Conservation (phyloP, 257 asterid species). For the Scutellaria barbata region DNA sequence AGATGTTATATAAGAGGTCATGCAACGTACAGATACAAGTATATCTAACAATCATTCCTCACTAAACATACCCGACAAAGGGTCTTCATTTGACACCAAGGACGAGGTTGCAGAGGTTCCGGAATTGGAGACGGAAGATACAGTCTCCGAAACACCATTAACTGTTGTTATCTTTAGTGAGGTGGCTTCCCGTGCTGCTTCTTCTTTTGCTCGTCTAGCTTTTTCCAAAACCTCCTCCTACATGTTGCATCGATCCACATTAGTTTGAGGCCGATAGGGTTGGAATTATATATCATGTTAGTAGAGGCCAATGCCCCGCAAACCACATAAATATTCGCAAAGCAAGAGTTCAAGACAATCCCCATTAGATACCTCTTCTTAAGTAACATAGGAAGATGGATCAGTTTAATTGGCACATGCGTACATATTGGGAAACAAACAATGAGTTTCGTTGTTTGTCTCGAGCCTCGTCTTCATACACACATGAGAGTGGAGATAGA, state of each 20-base stretch:
- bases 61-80: slow-evolving; percentile 36
- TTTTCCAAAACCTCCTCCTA: slow-evolving; percentile 89
- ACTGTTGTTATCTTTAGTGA: slow-evolving; percentile 31
- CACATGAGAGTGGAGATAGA: background rate
- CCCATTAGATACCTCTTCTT: background rate
- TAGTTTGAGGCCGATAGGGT: background rate
- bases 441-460: background rate
- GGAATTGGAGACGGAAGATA: slow-evolving; percentile 31
- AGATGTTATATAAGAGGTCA: too few relatives aligned
- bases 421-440: background rate
- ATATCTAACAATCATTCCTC: slow-evolving; percentile 41
- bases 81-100: slow-evolving; percentile 35
- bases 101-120: slow-evolving; percentile 14
- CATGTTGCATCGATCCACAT: slow-evolving; percentile 22
- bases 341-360: background rate
- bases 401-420: background rate
- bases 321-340: background rate
- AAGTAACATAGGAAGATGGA: background rate
- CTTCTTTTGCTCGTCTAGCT: slow-evolving; percentile 78
- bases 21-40: too few relatives aligned
- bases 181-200: slow-evolving; percentile 68
- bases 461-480: background rate
- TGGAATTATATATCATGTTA: background rate
- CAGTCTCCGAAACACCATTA: slow-evolving; percentile 29
- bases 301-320: background rate